Evolutionary conservation across 306 rosid genomes (phyloP).

Genomic region (Rubus parviflorus): DNA sequence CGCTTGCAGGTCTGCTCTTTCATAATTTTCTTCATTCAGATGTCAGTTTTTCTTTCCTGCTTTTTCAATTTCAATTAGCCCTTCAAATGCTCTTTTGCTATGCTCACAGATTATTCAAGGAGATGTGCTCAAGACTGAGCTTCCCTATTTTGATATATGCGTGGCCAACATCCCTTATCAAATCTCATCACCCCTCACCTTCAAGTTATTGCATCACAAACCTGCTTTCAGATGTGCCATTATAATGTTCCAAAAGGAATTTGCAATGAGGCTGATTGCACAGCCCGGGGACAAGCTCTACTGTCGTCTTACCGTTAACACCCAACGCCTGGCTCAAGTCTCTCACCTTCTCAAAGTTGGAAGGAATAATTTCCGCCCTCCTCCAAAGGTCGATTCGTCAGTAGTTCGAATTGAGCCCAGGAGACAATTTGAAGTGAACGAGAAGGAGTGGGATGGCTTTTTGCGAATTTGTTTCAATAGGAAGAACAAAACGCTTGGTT

Average conservation of each 20-base stretch:
- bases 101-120: constrained; percentile 68
- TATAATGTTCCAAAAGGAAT: constrained; percentile 94
- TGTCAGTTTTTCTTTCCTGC: too few relatives aligned
- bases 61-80: background rate
- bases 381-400: constrained; percentile 90
- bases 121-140: constrained; percentile 81
- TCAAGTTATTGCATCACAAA: constrained; percentile 77
- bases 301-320: constrained; percentile 86
- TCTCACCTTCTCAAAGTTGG: constrained; percentile 96
- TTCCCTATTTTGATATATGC: constrained; percentile 87
- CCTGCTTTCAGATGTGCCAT: constrained; percentile 86
- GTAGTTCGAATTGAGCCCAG: constrained; percentile 88
- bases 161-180: constrained; percentile 96
- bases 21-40: too few relatives aligned
- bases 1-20: constrained; percentile 54
- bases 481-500: constrained; percentile 92
- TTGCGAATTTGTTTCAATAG: constrained; percentile 75
- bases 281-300: constrained; percentile 94
- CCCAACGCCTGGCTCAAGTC: constrained; percentile 76
- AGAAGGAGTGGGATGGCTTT: constrained; percentile 94
- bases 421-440: constrained; percentile 73
- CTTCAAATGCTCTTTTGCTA: too few relatives aligned
- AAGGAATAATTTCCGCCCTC: constrained; percentile 87
- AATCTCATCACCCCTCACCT: constrained; percentile 95
- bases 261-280: constrained; percentile 91